Base-by-base conservation (phyloP, 108 stramenopile species). In the Stephanodiscus minutulus region DNA sequence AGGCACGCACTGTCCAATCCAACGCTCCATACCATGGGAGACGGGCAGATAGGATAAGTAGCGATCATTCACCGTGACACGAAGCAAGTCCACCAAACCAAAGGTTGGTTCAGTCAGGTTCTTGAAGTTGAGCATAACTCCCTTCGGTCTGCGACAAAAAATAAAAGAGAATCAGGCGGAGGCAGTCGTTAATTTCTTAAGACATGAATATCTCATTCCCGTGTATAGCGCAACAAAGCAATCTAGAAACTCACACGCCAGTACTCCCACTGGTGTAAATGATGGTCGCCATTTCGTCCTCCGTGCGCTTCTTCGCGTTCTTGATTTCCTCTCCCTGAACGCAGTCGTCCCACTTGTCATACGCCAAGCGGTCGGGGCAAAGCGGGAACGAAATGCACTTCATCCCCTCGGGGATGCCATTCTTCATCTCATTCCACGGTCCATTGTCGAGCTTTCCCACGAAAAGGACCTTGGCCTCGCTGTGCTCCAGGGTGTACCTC, bases 21-120 rank as follows among this genome's bases (percentile, higher is more conserved):
- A 91, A 41, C 90, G 87, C 48, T 91, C 90, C 90, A 91, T 91
- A 21, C 88, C 88, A 49, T 91, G 90, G n/a, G 88, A 81, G 48
- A 88, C 57, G n/a, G 88, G 88, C 36, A 91, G 70, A 48, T 91
- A 91, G 15, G 86, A 87, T 4, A 91, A 70, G 63, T 91, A 91
- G 21, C 90, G 86, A 83, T 91, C 90, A 8, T 88, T 84, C 7
- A 43, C 37, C 12, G 79, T 91, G n/a, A 81, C 61, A 1, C 82
- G 75, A 48, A 84, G 36, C n/a, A 57, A 61, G 21, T 80, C 63
- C 37, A 56, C 44, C 43, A 91, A 68, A 9, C 86, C 86, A 69
- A 82, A 74, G 52, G 82, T 85, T 8, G 88, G 62, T 41, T 76
- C 75, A 15, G 77, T 78, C 83, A 88, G 84, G 63, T 73, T 85